Percentiles rank a stretch among this genome's conserved stretches.
Evolutionary conservation across 352 stramenopile genomes (phyloP).

Genomic region (Globisporangium rhizosaccharum): DNA sequence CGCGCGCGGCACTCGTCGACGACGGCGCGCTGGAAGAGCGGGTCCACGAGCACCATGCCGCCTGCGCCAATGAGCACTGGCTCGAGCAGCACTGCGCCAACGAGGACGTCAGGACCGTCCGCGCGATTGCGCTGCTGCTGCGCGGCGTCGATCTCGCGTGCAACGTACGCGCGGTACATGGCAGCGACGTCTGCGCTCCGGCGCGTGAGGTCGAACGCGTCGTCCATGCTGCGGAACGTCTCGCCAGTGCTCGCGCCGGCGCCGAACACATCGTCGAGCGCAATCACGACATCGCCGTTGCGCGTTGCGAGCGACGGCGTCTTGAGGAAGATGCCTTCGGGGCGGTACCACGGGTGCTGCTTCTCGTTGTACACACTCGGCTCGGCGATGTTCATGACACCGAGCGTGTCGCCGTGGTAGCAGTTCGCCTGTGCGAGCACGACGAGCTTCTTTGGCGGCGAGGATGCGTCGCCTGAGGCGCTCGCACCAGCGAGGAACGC

Average conservation of each 20-base stretch:
- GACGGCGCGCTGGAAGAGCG: slow-evolving; percentile 88
- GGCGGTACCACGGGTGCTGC: slow-evolving; percentile 90
- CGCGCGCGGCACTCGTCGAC: slow-evolving; percentile 69
- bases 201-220: slow-evolving; percentile 44
- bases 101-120: slow-evolving; percentile 16
- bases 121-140: slow-evolving; percentile 16
- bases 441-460: slow-evolving; percentile 48
- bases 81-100: slow-evolving; percentile 85
- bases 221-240: slow-evolving; percentile 35
- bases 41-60: slow-evolving; percentile 90
- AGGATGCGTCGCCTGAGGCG: neutral
- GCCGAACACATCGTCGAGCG: slow-evolving; percentile 43
- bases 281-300: slow-evolving; percentile 52
- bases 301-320: slow-evolving; percentile 67
- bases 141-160: slow-evolving; percentile 36
- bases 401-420: slow-evolving; percentile 91
- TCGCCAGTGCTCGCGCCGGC: slow-evolving; percentile 19
- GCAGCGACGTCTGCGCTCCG: slow-evolving; percentile 31
- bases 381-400: slow-evolving; percentile 88
- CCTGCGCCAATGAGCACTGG: slow-evolving; percentile 87
- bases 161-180: slow-evolving; percentile 66
- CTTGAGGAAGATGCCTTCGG: slow-evolving; percentile 76
- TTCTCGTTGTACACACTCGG: slow-evolving; percentile 89
- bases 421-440: slow-evolving; percentile 85
- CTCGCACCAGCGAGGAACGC: slow-evolving; percentile 17